Evolutionary conservation across 192 early-diverging fungal genomes (phyloP), one percentile per base, ranked within the genome.

Genomic region (Coemansia sp.): DNA sequence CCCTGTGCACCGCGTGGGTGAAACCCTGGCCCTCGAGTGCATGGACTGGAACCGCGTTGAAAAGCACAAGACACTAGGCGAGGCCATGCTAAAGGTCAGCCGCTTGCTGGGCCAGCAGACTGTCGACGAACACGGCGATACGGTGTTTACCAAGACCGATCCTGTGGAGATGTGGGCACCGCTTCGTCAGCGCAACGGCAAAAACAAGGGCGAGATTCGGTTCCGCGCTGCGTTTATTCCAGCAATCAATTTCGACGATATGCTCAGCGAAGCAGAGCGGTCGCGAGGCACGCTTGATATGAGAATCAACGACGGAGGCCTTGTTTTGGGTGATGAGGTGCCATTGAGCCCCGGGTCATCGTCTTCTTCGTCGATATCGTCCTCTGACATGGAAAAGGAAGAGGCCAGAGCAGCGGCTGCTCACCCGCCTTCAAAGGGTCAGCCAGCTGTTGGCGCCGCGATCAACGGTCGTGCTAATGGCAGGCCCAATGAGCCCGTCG

Each of bases 11-110:
- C 88, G 91, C 7, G 75, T 89, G 22, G 85, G 85, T 64, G 93
- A 99, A 67, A 68, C 83, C 22, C 70, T 99, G 41, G 80, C 85
- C 11, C 81, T 97, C 22, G 92, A 94, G 60, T 84, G 92, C 39
- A 93, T 90, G 81, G 97, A 99, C 72, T 97, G 80, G 83, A 96
- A 98, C 75, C 89, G 93, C 55, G 75, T 95, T 3, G 83, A 88
- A 57, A 93, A 92, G 74, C 93, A 99, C 70, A 92, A 91, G 71
- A 84, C 86, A n/a, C 80, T 99, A 48, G 96, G 97, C 58, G 85
- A 86, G 54, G 81, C 88, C 3, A 75, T 83, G 52, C 81, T 94
- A 17, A 67, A 86, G 45, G 82, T 92, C 51, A 87, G 83, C 55
- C 68, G 72, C 22, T 85, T 90, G 41, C 59, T 92, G 51, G 85